These are phyloP conservation scores for Cardiospermum halicacabum DNA, from an alignment of 345 rosid genomes.

Conservation along the genomic window DNA sequence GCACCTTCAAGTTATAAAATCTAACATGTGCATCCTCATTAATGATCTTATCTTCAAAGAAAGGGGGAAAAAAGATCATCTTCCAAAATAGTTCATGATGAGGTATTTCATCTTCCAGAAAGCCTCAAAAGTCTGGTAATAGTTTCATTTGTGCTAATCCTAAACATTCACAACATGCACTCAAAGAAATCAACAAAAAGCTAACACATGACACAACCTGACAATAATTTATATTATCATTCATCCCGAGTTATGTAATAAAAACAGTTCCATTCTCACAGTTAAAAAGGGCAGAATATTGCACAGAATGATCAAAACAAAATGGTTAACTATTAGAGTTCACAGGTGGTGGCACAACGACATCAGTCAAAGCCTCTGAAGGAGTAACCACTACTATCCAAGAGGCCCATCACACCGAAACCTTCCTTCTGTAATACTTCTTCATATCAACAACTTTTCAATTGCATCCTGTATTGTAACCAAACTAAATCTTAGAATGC, in stretches of 20 bases:
- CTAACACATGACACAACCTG: neutral
- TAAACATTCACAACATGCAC: neutral
- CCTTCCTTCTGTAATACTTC: slow-evolving; percentile 11
- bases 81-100: neutral
- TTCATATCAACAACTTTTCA: slow-evolving; percentile 86
- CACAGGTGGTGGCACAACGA: slow-evolving; percentile 25
- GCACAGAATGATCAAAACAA: neutral
- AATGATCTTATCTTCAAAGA: no score
- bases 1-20: no score
- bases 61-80: no score
- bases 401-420: slow-evolving; percentile 96
- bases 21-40: no score
- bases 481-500: neutral
- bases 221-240: neutral
- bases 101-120: neutral
- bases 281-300: slow-evolving; percentile 1
- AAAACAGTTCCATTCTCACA: slow-evolving; percentile 7
- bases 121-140: neutral
- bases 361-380: slow-evolving; percentile 69
- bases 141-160: neutral
- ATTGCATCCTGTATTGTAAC: slow-evolving; percentile 71
- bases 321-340: slow-evolving; percentile 8
- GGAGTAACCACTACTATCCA: slow-evolving; percentile 29
- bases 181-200: neutral
- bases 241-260: neutral